A percentile compares a stretch with the other conserved stretches of the same genome.
These are phyloP conservation scores for Orbilia quercus DNA, from an alignment of 2,329 filamentous ascomycete species.

Conservation along the genomic window DNA sequence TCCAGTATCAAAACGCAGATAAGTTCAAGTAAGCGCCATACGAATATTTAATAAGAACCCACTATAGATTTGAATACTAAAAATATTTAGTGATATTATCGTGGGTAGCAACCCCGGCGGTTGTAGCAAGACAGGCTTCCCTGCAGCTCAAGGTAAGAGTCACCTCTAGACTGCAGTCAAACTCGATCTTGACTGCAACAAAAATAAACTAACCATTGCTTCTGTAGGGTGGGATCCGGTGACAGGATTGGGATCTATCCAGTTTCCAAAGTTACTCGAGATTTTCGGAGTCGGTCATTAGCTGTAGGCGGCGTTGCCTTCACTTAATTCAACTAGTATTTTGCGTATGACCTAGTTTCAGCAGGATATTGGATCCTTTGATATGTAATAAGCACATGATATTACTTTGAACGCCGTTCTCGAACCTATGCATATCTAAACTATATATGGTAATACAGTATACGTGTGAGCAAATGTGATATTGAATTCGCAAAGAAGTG, in stretches of 20 bases:
- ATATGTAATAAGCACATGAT: too few species aligned
- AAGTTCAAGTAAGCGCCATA: slow-evolving; percentile 35
- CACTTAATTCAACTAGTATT: too few species aligned
- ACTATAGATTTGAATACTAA: too few species aligned
- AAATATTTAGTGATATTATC: slow-evolving; percentile 62
- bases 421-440: not conserved
- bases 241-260: slow-evolving; percentile 63
- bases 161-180: slow-evolving; percentile 35
- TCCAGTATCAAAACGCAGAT: slow-evolving; percentile 47
- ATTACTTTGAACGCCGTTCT: not conserved
- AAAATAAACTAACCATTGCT: not conserved
- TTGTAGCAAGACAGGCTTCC: slow-evolving; percentile 63
- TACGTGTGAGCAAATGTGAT: not conserved
- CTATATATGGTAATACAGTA: too few species aligned
- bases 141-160: slow-evolving; percentile 61
- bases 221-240: slow-evolving; percentile 64
- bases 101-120: slow-evolving; percentile 63
- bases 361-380: too few species aligned
- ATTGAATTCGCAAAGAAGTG: not conserved
- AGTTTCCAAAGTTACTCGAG: slow-evolving; percentile 62
- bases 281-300: slow-evolving; percentile 60
- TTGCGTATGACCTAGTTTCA: too few species aligned
- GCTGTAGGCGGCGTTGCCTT: too few species aligned
- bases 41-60: too few species aligned
- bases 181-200: too few species aligned